Base-by-base conservation (phyloP, 495 filamentous ascomycete species). In the Penicillium pulvis region DNA sequence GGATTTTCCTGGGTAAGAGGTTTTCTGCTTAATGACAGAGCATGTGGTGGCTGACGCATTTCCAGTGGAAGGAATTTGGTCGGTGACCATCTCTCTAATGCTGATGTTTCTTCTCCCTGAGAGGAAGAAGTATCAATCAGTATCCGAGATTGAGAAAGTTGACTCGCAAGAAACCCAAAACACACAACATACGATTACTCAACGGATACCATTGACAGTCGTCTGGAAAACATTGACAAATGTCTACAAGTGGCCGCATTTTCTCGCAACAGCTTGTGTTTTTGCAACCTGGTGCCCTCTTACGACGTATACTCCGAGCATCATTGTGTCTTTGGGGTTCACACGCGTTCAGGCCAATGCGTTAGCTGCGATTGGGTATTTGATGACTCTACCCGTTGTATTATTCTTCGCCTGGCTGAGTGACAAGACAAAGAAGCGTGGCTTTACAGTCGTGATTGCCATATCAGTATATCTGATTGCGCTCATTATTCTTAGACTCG, bases 1-100 rank as follows among this genome's bases (percentile, higher is more conserved):
- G 83, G 83, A 72, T 87, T 6, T 85, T 86, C 63, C 53, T 83
- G 6, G 64, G 69, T 71, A 36, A 47, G 60, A 24, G 4, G 17
- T 36, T 14, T 4, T 2, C 52, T 6, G n/a, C 23, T 19, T 24
- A 6, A 23, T 2, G 12, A 6, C 12, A 8, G 17, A 44, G 12
- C 2, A 10, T 42, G 24, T 19, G 7, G 30, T 23, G 1, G 31
- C n/a, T 46, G 11, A n/a, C 12, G n/a, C 12, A n/a, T 41, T 46
- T 65, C 45, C 16, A 23, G 71, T 81, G 23, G 81, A 83, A 53
- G 82, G 83, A 4, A 42, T 78, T 2, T 76, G 81, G 49, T 79
- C 39, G 9, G 33, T 61, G 6, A 30, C 42, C 2, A 11, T 55
- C 24, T 60, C 57, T 17, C 17, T 74, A 41, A 51, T 77, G n/a